Evolutionary conservation across 2,329 filamentous ascomycete species (phyloP).

Genomic region (Exophiala mesophila): DNA sequence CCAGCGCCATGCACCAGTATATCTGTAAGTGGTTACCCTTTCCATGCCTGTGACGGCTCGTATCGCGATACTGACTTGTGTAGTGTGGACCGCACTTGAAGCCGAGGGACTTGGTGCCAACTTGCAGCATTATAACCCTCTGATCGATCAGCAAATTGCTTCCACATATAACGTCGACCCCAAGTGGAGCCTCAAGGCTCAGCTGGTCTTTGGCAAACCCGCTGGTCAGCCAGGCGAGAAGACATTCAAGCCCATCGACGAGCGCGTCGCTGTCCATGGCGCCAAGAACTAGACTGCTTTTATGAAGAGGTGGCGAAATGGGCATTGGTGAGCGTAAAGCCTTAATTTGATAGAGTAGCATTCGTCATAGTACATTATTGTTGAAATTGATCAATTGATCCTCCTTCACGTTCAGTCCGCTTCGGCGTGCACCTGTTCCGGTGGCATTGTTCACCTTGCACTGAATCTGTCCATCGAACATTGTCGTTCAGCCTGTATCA

Average conservation of each 20-base stretch:
- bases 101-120: constrained; percentile 80
- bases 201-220: constrained; percentile 70
- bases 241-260: constrained; percentile 21
- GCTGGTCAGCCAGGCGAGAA: constrained; percentile 14
- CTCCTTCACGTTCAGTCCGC: too few relatives aligned
- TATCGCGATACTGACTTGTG: constrained; percentile 26
- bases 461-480: too few relatives aligned
- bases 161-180: constrained; percentile 64
- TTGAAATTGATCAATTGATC: too few relatives aligned
- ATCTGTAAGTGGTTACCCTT: constrained; percentile 7
- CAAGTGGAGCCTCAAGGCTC: constrained; percentile 72
- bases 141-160: constrained; percentile 69
- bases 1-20: constrained; percentile 65
- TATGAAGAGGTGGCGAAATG: too few relatives aligned
- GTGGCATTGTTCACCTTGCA: too few relatives aligned
- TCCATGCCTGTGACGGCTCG: too few relatives aligned
- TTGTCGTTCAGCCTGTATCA: too few relatives aligned
- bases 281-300: constrained; percentile 9
- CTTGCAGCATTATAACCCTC: constrained; percentile 89
- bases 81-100: constrained; percentile 74
- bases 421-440: too few relatives aligned
- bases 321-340: too few relatives aligned
- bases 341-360: too few relatives aligned
- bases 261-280: constrained; percentile 18
- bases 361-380: too few relatives aligned